phyloP scores from a whole-genome alignment of 192 early-diverging fungal genomes.

The Helicostylum pulchrum region DNA sequence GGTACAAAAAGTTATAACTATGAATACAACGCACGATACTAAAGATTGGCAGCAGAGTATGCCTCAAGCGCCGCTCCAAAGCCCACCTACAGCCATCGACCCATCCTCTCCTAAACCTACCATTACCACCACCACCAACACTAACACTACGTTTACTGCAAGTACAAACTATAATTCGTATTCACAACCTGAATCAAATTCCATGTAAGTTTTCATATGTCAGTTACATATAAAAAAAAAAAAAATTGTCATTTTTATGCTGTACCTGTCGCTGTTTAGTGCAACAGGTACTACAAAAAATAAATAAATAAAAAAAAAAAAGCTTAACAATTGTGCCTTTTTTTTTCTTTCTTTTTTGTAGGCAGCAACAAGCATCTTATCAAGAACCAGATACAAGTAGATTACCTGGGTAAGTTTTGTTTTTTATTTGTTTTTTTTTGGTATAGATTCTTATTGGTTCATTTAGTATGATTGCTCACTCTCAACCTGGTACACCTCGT shows the following conservation, averaged over 20 bases:
- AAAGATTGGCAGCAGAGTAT: slow-evolving; percentile 2
- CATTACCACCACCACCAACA: not conserved
- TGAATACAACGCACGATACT: slow-evolving; percentile 9
- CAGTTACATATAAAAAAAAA: not conserved
- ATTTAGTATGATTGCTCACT: slow-evolving; percentile 21
- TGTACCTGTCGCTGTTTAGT: slow-evolving; percentile 23
- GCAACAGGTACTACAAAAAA: slow-evolving; percentile 14
- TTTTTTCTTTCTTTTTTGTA: too few relatives aligned
- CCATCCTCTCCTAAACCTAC: slow-evolving; percentile 7
- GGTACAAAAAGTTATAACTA: not conserved
- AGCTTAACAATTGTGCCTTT: too few relatives aligned
- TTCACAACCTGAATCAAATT: not conserved
- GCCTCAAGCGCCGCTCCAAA: slow-evolving; percentile 10
- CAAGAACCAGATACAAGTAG: slow-evolving; percentile 11
- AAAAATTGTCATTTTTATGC: slow-evolving; percentile 10
- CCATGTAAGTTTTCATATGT: not conserved
- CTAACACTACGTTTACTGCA: not conserved
- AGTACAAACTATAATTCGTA: not conserved
- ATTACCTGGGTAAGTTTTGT: slow-evolving; percentile 15
- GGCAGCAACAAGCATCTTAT: not conserved
- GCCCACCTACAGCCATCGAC: not conserved
- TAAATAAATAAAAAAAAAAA: too few relatives aligned
- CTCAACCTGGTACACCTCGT: slow-evolving; percentile 31
- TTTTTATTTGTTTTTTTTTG: slow-evolving; percentile 5
- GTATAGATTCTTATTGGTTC: slow-evolving; percentile 1